These are phyloP conservation scores for Peronospora destructor DNA, from an alignment of 352 stramenopile species.

Conservation along the genomic window DNA sequence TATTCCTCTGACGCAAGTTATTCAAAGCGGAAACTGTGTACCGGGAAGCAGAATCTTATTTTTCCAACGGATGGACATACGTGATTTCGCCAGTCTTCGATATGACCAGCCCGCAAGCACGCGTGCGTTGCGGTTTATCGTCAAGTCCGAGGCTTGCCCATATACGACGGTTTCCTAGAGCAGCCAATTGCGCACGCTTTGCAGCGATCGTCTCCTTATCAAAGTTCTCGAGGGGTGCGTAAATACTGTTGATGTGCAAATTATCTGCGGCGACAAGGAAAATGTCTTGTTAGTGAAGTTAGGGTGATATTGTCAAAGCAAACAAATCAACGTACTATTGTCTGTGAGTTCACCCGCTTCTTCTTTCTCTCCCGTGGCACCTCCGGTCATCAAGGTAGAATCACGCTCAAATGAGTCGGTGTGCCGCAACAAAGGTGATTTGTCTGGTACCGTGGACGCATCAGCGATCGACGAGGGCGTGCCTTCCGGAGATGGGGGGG, in stretches of 20 bases:
- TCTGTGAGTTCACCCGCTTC: constrained; percentile 66
- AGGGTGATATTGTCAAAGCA: background rate
- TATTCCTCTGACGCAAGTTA: constrained; percentile 23
- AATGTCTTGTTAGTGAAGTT: constrained; percentile 3
- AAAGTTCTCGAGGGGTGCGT: constrained; percentile 67
- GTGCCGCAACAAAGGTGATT: constrained; percentile 28
- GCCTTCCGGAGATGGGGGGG: constrained; percentile 53
- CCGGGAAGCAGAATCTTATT: constrained; percentile 22
- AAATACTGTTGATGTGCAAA: constrained; percentile 59
- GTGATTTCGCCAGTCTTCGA: constrained; percentile 67
- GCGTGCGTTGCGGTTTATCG: constrained; percentile 56
- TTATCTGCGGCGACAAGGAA: constrained; percentile 29
- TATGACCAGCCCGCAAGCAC: constrained; percentile 55
- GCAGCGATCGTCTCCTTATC: constrained; percentile 75
- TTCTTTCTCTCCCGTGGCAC: constrained; percentile 40
- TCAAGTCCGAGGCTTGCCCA: constrained; percentile 82
- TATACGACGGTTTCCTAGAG: constrained; percentile 70
- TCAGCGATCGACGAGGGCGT: constrained; percentile 25
- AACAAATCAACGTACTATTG: constrained; percentile 32
- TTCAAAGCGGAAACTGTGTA: constrained; percentile 19
- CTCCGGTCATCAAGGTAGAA: constrained; percentile 30
- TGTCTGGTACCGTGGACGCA: constrained; percentile 32
- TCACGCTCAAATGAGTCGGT: constrained; percentile 49
- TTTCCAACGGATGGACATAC: constrained; percentile 60
- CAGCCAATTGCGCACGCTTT: constrained; percentile 68